phyloP scores from a whole-genome alignment of 108 stramenopile genomes.

The Nannochloropsis salina region DNA sequence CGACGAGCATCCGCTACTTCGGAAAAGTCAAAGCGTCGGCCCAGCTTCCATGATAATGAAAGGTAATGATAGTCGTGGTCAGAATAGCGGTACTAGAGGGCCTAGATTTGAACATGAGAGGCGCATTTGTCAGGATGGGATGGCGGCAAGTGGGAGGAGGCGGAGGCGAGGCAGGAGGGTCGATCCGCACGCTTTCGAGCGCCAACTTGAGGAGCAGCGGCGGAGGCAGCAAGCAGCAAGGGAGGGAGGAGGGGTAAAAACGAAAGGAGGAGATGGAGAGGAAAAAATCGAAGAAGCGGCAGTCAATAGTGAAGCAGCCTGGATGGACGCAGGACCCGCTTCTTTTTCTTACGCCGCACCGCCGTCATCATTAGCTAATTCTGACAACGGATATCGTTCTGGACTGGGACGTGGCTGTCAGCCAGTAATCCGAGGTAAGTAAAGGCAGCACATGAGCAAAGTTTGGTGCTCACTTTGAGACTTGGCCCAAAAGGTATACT shows the following conservation, averaged over 20 bases:
- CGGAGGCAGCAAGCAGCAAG: background rate
- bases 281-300: background rate
- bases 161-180: constrained; percentile 7
- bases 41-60: background rate
- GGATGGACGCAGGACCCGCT: background rate
- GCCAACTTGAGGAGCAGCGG: background rate
- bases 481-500: no score
- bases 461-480: no score
- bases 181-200: background rate
- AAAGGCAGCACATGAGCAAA: no score
- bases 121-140: background rate
- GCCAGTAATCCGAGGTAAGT: background rate
- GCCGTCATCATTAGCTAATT: background rate
- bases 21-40: background rate
- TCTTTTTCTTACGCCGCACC: background rate
- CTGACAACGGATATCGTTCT: background rate
- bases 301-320: background rate
- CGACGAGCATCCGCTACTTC: no score
- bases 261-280: background rate
- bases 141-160: background rate
- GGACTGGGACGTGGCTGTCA: background rate
- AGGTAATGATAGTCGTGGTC: background rate
- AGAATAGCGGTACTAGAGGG: no score
- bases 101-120: no score
- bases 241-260: background rate